Percentiles rank a stretch among this genome's conserved stretches.
phyloP scores from a whole-genome alignment of 2,329 filamentous ascomycete genomes.

The Chaetomium olivaceum region DNA sequence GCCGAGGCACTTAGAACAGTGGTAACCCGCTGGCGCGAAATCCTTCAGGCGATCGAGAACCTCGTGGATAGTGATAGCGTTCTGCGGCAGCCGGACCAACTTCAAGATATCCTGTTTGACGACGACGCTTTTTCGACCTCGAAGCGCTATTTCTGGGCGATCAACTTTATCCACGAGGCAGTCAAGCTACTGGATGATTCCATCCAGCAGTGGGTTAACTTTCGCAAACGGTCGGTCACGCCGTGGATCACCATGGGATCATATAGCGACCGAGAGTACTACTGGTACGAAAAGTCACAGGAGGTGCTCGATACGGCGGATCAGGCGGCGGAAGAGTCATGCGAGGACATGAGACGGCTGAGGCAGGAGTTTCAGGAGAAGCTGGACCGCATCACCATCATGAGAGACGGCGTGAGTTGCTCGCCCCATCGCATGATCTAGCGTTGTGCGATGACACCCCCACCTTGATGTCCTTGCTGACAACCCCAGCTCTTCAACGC shows the following conservation, averaged over 20 bases:
- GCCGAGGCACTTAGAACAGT: not conserved
- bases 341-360: not conserved
- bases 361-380: not conserved
- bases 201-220: not conserved
- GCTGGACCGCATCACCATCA: constrained; percentile 1
- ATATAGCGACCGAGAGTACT: not conserved
- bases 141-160: constrained; percentile 10
- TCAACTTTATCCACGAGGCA: constrained; percentile 7
- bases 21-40: not conserved
- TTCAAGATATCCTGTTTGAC: constrained; percentile 9
- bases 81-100: not conserved
- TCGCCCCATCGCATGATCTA: not conserved
- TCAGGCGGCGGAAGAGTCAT: not conserved
- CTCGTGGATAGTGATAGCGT: not conserved
- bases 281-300: constrained; percentile 2
- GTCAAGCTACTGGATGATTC: not conserved
- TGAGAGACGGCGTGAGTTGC: constrained; percentile 10
- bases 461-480: not conserved
- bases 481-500: constrained; percentile 13
- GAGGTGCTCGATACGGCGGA: not conserved
- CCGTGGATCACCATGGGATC: not conserved
- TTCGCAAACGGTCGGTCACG: not conserved
- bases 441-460: not conserved
- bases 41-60: not conserved
- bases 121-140: constrained; percentile 14